Percentiles rank a stretch among this genome's conserved stretches.
phyloP scores from a whole-genome alignment of 306 rosid genomes.

The Corylus avellana region DNA sequence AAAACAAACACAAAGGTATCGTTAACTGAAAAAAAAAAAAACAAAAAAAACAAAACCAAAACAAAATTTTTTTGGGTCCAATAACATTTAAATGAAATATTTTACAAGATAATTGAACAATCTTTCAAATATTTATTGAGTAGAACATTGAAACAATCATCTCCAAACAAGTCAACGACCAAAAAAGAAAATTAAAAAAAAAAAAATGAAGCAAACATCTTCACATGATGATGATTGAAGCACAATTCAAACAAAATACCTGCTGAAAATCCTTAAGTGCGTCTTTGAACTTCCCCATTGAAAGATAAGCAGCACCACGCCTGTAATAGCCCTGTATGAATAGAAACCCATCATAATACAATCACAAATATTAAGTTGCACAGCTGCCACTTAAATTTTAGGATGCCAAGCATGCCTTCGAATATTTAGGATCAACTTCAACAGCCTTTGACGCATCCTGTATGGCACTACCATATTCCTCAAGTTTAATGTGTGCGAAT shows the following conservation, averaged over 20 bases:
- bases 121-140: background rate
- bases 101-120: background rate
- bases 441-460: conserved; percentile 89
- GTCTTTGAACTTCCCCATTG: conserved; percentile 93
- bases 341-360: conserved; percentile 35
- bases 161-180: background rate
- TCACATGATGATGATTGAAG: background rate
- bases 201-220: background rate
- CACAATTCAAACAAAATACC: conserved; percentile 44
- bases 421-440: conserved; percentile 88
- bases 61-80: background rate
- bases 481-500: conserved; percentile 88
- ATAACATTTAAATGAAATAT: background rate
- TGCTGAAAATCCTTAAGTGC: conserved; percentile 96
- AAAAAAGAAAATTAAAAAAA: background rate
- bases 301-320: conserved; percentile 92
- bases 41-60: too few relatives aligned
- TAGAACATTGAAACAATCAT: background rate
- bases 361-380: conserved; percentile 22
- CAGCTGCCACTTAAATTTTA: conserved; percentile 11
- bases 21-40: too few relatives aligned
- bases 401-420: conserved; percentile 62
- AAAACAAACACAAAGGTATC: background rate
- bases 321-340: conserved; percentile 85
- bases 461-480: conserved; percentile 96